Evolutionary conservation across 805 yeast species (phyloP).

Genomic region (Yamadazyma paraphyllophila): DNA sequence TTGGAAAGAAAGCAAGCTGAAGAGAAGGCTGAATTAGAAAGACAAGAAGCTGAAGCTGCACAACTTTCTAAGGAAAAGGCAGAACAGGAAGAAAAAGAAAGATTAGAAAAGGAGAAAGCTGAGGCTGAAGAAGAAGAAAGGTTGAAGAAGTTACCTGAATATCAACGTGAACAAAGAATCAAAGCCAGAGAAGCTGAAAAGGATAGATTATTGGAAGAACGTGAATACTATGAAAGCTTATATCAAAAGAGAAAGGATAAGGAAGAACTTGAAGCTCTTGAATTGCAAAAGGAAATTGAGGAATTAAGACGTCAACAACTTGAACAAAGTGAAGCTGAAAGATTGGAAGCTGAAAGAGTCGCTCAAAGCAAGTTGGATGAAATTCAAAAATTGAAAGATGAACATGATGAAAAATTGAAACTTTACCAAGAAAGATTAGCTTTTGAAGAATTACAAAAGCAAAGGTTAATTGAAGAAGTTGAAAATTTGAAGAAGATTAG

Average conservation of each 20-base stretch:
- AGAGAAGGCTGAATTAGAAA: conserved; percentile 14
- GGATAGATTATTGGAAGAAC: conserved; percentile 22
- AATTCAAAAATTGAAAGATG: conserved; percentile 32
- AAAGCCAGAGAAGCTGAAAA: conserved; percentile 27
- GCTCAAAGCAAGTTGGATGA: conserved; percentile 33
- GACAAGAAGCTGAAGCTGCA: conserved; percentile 8
- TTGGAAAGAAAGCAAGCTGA: conserved; percentile 16
- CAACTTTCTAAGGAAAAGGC: conserved; percentile 13
- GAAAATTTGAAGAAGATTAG: conserved; percentile 39
- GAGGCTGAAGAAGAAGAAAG: conserved; percentile 18
- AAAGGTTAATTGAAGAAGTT: conserved; percentile 37
- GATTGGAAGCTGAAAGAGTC: conserved; percentile 24
- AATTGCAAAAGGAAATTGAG: conserved; percentile 31
- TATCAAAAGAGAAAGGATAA: conserved; percentile 24
- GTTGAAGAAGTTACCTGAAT: conserved; percentile 22
- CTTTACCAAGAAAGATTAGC: conserved; percentile 30
- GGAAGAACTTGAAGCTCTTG: conserved; percentile 25
- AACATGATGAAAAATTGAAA: conserved; percentile 31
- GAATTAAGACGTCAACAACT: conserved; percentile 25
- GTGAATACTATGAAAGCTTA: conserved; percentile 25
- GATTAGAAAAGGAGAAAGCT: conserved; percentile 8
- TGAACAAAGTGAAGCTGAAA: conserved; percentile 22
- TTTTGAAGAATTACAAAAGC: conserved; percentile 37
- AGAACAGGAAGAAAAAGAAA: conserved; percentile 19
- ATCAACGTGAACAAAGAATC: conserved; percentile 25